phyloP scores from a whole-genome alignment of 495 filamentous ascomycete genomes.

The Lasiosphaeria ovina region DNA sequence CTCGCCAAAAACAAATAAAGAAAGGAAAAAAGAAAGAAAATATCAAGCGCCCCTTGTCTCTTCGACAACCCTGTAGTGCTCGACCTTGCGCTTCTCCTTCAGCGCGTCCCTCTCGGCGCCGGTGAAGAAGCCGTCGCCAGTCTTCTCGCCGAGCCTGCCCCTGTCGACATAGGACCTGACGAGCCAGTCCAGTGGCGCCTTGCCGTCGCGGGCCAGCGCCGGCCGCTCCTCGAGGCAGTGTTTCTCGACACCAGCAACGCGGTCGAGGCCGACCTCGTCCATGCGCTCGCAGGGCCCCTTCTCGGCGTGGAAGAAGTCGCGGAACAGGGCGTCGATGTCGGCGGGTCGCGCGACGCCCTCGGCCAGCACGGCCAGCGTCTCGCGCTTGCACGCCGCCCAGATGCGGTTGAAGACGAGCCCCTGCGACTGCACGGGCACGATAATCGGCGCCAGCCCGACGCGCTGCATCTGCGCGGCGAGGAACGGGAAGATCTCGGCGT shows the following conservation, averaged over 20 bases:
- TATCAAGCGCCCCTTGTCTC: constrained; percentile 24
- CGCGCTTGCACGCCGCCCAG: constrained; percentile 59
- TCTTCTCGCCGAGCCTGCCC: constrained; percentile 46
- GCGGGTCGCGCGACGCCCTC: constrained; percentile 45
- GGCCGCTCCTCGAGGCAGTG: constrained; percentile 33
- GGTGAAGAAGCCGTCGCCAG: constrained; percentile 32
- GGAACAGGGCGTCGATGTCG: constrained; percentile 47
- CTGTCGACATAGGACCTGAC: constrained; percentile 37
- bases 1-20: background rate
- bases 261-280: constrained; percentile 51
- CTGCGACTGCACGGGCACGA: constrained; percentile 44
- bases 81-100: constrained; percentile 21
- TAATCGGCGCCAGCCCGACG: constrained; percentile 43
- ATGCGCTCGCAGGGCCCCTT: constrained; percentile 49
- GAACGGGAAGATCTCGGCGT: constrained; percentile 42
- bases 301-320: constrained; percentile 44
- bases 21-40: background rate
- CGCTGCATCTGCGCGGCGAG: constrained; percentile 41
- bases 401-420: constrained; percentile 62
- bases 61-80: constrained; percentile 24
- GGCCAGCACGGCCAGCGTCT: constrained; percentile 50
- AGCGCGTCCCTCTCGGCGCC: constrained; percentile 26
- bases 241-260: constrained; percentile 38
- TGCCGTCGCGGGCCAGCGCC: background rate
- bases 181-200: constrained; percentile 34